Conservation (phyloP, 176 grass and related monocot genomes). For the Bothriochloa decipiens region DNA sequence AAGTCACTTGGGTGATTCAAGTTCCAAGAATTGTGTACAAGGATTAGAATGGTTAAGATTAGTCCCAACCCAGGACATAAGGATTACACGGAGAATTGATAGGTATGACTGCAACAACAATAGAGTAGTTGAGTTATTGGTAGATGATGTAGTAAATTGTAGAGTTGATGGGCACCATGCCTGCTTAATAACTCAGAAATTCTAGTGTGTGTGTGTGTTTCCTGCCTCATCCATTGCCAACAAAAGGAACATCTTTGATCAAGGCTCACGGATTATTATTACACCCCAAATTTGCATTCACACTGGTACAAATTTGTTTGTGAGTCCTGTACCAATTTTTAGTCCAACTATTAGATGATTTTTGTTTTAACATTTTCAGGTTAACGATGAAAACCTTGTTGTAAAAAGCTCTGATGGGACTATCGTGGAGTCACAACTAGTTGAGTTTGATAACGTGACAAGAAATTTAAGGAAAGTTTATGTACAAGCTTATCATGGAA, state of each 20-base stretch:
- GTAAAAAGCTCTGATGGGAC: conserved; percentile 72
- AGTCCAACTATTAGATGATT: neutral
- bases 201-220: neutral
- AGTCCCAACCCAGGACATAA: neutral
- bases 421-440: conserved; percentile 67
- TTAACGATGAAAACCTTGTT: conserved; percentile 66
- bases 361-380: conserved; percentile 50
- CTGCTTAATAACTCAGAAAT: neutral
- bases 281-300: conserved; percentile 9
- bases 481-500: conserved; percentile 80
- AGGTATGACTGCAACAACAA: neutral
- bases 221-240: neutral
- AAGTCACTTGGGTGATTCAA: neutral
- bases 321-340: neutral
- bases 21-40: neutral
- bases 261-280: neutral
- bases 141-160: neutral
- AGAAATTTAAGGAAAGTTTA: conserved; percentile 67
- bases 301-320: neutral
- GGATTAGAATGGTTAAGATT: neutral
- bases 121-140: neutral
- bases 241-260: neutral
- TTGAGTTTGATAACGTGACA: conserved; percentile 72
- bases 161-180: neutral
- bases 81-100: neutral